Percentiles rank a stretch among this genome's conserved stretches.
Conservation (phyloP, 2,329 filamentous ascomycete genomes). For the Setomelanomma holmii region DNA sequence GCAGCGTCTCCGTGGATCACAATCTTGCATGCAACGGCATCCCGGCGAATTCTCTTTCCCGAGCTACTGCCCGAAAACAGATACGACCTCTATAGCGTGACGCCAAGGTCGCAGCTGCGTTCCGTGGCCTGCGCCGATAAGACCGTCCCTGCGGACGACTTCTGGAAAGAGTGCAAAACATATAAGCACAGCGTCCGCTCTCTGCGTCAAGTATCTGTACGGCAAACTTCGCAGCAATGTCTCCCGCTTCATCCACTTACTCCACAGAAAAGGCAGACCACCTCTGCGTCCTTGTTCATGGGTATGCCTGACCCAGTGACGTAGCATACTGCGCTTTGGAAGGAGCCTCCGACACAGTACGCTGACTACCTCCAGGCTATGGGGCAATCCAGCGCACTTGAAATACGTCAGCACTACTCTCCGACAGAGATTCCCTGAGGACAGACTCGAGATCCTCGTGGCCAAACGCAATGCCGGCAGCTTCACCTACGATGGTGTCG, state of each 20-base stretch:
- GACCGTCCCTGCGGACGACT: conserved; percentile 25
- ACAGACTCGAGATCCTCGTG: conserved; percentile 73
- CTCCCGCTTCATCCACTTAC: conserved; percentile 12
- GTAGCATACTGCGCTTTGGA: conserved; percentile 1
- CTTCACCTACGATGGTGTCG: conserved; percentile 72
- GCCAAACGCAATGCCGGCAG: conserved; percentile 76
- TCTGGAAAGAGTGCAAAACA: conserved; percentile 18
- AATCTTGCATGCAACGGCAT: background rate
- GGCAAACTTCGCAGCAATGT: conserved; percentile 19
- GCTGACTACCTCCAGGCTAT: conserved; percentile 62
- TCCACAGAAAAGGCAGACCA: conserved; percentile 60
- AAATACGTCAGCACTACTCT: conserved; percentile 71
- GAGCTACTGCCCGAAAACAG: background rate
- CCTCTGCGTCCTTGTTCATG: conserved; percentile 79
- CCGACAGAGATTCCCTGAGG: conserved; percentile 65
- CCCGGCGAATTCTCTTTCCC: background rate
- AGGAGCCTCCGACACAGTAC: conserved; percentile 1
- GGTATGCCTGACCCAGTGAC: conserved; percentile 55
- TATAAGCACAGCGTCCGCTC: conserved; percentile 22
- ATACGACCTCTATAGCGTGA: background rate
- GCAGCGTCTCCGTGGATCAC: background rate
- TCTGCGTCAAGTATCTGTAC: background rate
- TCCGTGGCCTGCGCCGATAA: conserved; percentile 18
- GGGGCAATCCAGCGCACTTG: conserved; percentile 81
- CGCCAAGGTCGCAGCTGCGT: conserved; percentile 5